A percentile compares a stretch with the other conserved stretches of the same genome.
Evolutionary conservation across 179 eudicot species (phyloP).

Genomic region (Heliamphora pulchella): DNA sequence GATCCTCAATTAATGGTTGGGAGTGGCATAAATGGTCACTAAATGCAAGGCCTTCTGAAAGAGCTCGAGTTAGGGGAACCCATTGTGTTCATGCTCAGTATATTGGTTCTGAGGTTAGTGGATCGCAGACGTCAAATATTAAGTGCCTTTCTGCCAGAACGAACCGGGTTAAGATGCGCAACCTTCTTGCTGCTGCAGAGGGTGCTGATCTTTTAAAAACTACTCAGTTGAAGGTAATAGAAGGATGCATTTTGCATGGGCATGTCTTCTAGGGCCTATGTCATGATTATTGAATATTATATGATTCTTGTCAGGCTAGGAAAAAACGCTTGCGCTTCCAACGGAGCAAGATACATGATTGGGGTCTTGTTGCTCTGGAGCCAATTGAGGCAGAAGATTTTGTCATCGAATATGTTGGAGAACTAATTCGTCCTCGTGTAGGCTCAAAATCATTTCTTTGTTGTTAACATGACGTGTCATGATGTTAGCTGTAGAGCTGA

Average conservation of each 20-base stretch:
- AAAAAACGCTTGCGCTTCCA: conserved; percentile 90
- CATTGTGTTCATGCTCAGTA: conserved; percentile 29
- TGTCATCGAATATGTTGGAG: conserved; percentile 99
- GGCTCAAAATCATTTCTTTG: conserved; percentile 16
- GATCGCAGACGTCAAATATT: conserved; percentile 35
- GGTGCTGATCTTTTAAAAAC: conserved; percentile 95
- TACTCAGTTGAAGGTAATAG: conserved; percentile 77
- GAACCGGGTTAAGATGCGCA: conserved; percentile 89
- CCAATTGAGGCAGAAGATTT: conserved; percentile 98
- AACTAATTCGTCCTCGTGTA: conserved; percentile 91
- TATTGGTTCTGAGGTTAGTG: conserved; percentile 36
- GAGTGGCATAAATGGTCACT: conserved; percentile 92
- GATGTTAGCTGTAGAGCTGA: not conserved
- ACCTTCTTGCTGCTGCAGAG: conserved; percentile 93
- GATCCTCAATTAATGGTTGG: conserved; percentile 89
- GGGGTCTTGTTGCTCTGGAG: conserved; percentile 98
- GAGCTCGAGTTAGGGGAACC: conserved; percentile 72
- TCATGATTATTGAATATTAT: not conserved
- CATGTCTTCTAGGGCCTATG: not conserved
- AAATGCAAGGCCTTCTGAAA: conserved; percentile 75
- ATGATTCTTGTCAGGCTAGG: conserved; percentile 55
- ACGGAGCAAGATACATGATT: conserved; percentile 94
- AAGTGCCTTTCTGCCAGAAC: conserved; percentile 94
- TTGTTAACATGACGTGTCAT: not conserved
- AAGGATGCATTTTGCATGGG: conserved; percentile 11